Base-by-base conservation (phyloP, 805 yeast species). In the Candida railenensis region DNA sequence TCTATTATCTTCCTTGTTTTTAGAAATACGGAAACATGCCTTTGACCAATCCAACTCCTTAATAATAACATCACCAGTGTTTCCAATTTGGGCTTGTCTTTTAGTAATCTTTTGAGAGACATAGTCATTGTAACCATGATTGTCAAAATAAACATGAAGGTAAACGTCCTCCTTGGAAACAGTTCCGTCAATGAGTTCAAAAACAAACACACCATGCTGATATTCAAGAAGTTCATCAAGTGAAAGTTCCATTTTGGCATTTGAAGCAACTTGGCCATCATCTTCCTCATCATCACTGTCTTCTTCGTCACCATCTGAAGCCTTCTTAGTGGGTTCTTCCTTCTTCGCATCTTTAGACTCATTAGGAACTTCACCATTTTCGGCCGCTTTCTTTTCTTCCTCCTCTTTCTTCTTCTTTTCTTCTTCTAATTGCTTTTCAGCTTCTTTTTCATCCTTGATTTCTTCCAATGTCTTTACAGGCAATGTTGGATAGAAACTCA, bases 391-490 rank as follows among this genome's bases (percentile, higher is more conserved):
- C 49, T 62, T 62, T 45, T 59, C 65, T 44, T 62, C 71, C 43
- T 63, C 62, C 46, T 52, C 48, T 37, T 44, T 47, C 42, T 38
- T 52, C 44, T 48, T 49, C 45, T 53, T 54, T 22, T 67, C 68
- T 44, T 73, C 69, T 38, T 51, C 50, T 19, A 36, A 15, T 42
- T 55, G 51, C 2, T 20, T 42, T 14, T 47, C 66, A 14, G 49
- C 53, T 43, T 51, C 55, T 50, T 73, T 75, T 44, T 77, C 81
- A 55, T 83, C 90, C 48, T 71, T 74, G 37, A 80, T 71, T 53
- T 89, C 96, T 45, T 82, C 85, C 37, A 89, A 82, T 33, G 89
- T 80, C 70, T 83, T 74, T n/a, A 91, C 85, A 5, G 91, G 89
- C 44, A 86, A 64, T 11, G 85, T 68, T 28, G 99, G 99, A 68